Percentiles rank a stretch among this genome's conserved stretches.
Conservation (phyloP, 306 rosid genomes). For the Quercus aquifolioides region DNA sequence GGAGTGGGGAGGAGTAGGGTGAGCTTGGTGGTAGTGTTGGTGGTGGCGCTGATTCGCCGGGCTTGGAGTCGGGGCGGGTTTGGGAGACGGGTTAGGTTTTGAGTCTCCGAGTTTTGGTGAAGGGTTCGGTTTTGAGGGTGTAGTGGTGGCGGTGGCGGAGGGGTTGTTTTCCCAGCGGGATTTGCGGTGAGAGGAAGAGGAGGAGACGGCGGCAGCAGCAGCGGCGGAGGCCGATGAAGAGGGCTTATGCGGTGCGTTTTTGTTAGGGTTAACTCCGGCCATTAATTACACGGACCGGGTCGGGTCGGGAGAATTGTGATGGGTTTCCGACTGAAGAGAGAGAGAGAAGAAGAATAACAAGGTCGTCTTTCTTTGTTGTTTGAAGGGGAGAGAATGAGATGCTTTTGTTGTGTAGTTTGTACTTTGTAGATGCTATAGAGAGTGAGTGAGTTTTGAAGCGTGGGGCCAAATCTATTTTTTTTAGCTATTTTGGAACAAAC, state of each 20-base stretch:
- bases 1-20: not conserved
- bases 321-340: not conserved
- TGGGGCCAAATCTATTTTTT: no score
- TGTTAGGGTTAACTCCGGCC: conserved; percentile 75
- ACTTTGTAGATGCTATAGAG: no score
- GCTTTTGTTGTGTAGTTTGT: no score
- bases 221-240: conserved; percentile 40
- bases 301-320: not conserved
- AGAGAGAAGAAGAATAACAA: not conserved
- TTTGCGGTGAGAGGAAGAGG: conserved; percentile 48
- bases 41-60: conserved; percentile 17
- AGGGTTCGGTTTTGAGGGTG: no score
- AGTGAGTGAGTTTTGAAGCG: no score
- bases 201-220: no score
- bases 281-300: conserved; percentile 24
- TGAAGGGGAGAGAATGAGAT: no score
- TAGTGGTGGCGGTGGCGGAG: no score
- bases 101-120: conserved; percentile 21
- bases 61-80: conserved; percentile 30
- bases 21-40: conserved; percentile 32
- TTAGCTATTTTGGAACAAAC: no score
- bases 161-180: conserved; percentile 73
- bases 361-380: no score
- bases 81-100: conserved; percentile 36
- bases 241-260: conserved; percentile 36